Evolutionary conservation across 228 moss, liverwort and hornwort genomes (phyloP), one percentile per base, ranked within the genome.

Genomic region (Sphagnum fallax): DNA sequence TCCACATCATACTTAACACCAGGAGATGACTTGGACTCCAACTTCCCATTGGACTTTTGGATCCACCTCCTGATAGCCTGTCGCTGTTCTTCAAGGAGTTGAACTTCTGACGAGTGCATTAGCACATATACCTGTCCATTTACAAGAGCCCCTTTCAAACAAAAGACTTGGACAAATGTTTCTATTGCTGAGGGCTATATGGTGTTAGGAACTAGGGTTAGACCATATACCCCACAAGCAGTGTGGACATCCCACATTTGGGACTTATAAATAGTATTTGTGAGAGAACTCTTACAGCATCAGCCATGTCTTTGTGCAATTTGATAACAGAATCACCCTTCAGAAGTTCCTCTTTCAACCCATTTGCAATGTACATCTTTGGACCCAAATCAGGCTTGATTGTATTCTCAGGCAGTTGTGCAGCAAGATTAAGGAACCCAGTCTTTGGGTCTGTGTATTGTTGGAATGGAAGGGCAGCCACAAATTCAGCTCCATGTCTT

Each of bases 241-340:
- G 32, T 32, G 32, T 32, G 32, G 32, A 32, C 32, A 32, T 32
- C 32, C 32, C 32, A 32, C 32, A 32, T 3, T 32, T 32, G 2
- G 32, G 2, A 32, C 32, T 32, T 32, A 32, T 32, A 32, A 32
- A 32, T 32, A 32, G 32, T 32, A 2, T 32, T 32, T 32, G 32
- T 32, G 32, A 32, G 32, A 1, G 50, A 60, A 16, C 5, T 53
- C 76, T 67, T 52, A 91, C 96, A 79, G 96, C 96, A 78, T 96
- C 96, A 49, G 93, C 92, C 96, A 96, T 96, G 66, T 96, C 96
- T 67, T 93, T 92, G 73, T 96, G 96, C 76, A 96, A 79, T 78
- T 96, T 96, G 4, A 93, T 96, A 48, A 96, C 96, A 47, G 96
- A 96, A 73, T 96, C 92, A 51, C 96, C 96, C 83, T 87, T 84